Base-by-base conservation (phyloP, 345 rosid genomes). In the Moricandia moricandioides region DNA sequence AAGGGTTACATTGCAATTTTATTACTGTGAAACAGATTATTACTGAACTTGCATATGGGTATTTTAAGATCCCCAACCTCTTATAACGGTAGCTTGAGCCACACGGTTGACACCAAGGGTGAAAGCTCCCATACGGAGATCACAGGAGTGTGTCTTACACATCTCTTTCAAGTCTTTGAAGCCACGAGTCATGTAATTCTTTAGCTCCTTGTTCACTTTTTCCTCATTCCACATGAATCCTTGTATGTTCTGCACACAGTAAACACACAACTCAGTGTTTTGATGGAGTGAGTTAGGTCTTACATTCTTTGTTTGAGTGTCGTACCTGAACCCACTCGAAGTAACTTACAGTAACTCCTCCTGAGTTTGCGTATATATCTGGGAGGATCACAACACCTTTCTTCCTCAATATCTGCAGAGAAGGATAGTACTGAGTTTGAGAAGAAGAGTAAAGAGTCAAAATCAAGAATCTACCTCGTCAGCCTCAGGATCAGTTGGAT, bases 241-340 rank as follows among this genome's bases (percentile, higher is more conserved):
- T 45, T 45, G 52, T 45, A 45, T 45, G 52, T 45, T 45, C 52
- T 45, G 52, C 52, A 45, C 47, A 39, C 40, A 35, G 10, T 39
- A 39, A 4, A 39, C 47, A 39, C n/a, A 39, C n/a, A 39, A 39
- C 3, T 39, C 47, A 39, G 47, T 39, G n/a, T 24, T 31, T 13
- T 67, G 33, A 30, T 56, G n/a, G 11, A 26, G 4, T 60, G 8
- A 6, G 8, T 62, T 12, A 61, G 55, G 24, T 64, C 18, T 6
- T 33, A 9, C 16, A 71, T 33, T 71, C 12, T 65, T 45, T 27
- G 56, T 64, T 58, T 47, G 59, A 18, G 14, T 33, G 27, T 11
- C 30, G 27, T 87, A 91, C 98, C 97, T 91, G 97, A 78, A 91
- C 99, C 99, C 97, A 95, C 80, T 95, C 99, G 29, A 95, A 95